These are phyloP conservation scores for Fusarium sp. DNA, from an alignment of 2,329 filamentous ascomycete genomes.

Conservation along the genomic window DNA sequence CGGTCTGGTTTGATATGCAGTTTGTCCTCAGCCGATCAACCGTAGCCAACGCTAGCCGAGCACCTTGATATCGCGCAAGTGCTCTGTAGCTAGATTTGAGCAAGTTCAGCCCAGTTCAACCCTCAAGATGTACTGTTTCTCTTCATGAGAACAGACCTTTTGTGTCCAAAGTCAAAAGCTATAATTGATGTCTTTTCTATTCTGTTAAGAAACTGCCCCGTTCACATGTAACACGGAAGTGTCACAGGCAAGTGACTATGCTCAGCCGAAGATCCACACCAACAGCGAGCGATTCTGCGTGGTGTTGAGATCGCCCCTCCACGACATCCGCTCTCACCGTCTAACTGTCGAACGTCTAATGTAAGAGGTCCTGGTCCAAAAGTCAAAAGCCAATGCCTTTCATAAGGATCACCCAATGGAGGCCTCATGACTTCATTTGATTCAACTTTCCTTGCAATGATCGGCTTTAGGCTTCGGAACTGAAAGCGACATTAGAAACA, in stretches of 20 bases:
- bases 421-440: not conserved
- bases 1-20: not conserved
- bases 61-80: constrained; percentile 6
- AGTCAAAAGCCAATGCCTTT: not conserved
- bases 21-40: constrained; percentile 6
- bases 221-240: constrained; percentile 29
- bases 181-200: not conserved
- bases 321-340: constrained; percentile 28
- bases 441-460: not conserved
- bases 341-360: constrained; percentile 8
- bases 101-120: not conserved
- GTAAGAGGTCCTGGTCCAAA: constrained; percentile 16
- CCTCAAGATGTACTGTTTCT: not conserved
- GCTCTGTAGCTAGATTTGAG: not conserved
- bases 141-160: not conserved
- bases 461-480: not conserved
- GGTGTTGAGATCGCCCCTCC: constrained; percentile 26
- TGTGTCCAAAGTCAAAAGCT: not conserved
- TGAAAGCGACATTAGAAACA: not conserved
- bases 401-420: not conserved
- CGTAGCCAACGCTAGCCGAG: not conserved
- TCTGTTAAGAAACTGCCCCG: not conserved
- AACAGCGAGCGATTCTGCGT: constrained; percentile 7
- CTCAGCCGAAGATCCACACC: constrained; percentile 31
- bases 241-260: constrained; percentile 3